Evolutionary conservation across 2,329 filamentous ascomycete genomes (phyloP).

Genomic region (Coccinonectria pachysandricola): DNA sequence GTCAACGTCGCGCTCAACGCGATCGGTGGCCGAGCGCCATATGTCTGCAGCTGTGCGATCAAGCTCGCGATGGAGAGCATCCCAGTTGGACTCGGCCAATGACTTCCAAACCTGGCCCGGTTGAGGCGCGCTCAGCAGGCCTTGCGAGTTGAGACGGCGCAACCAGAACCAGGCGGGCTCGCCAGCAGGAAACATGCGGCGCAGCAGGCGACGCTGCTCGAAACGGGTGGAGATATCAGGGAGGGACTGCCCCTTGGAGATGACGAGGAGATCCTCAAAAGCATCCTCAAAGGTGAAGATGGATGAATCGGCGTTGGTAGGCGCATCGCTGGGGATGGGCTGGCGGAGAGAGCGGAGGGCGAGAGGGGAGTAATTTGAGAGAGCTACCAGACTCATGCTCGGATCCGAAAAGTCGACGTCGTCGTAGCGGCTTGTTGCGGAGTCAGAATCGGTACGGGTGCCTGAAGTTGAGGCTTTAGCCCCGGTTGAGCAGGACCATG

Average conservation of each 20-base stretch:
- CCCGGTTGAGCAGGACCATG: too few relatives aligned
- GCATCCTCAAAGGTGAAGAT: constrained; percentile 45
- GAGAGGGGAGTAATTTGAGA: constrained; percentile 21
- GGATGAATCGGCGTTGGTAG: constrained; percentile 24
- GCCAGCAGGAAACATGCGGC: constrained; percentile 28
- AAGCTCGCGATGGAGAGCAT: constrained; percentile 22
- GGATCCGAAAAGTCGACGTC: constrained; percentile 7
- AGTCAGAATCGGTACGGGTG: constrained; percentile 1
- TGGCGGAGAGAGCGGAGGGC: constrained; percentile 34
- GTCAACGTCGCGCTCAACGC: constrained; percentile 6
- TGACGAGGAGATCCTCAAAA: constrained; percentile 46
- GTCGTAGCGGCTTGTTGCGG: constrained; percentile 3
- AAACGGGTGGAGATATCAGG: constrained; percentile 28
- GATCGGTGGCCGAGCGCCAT: constrained; percentile 15
- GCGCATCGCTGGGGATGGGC: constrained; percentile 36
- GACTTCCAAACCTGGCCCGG: constrained; percentile 8
- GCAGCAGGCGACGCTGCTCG: constrained; percentile 26
- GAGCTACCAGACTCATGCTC: constrained; percentile 14
- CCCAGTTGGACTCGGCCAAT: constrained; percentile 16
- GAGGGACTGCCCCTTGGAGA: constrained; percentile 32
- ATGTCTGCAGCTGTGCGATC: constrained; percentile 17
- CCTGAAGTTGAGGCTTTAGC: constrained; percentile 1
- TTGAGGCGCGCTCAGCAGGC: constrained; percentile 26
- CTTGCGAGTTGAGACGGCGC: constrained; percentile 25
- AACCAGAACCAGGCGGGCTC: constrained; percentile 35